phyloP scores from a whole-genome alignment of 257 asterid genomes.

The Phtheirospermum japonicum region DNA sequence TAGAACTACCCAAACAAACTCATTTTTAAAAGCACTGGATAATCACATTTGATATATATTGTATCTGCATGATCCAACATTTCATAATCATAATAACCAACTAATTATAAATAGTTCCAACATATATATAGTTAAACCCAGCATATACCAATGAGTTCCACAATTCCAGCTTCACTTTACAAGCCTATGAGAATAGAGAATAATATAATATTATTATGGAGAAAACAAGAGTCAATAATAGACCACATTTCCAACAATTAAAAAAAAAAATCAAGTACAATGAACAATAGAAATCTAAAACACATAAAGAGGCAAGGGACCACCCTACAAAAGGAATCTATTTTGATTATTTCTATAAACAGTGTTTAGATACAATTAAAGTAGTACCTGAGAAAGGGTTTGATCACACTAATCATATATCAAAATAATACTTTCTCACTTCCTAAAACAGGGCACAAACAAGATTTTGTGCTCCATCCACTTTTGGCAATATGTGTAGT shows the following conservation, averaged over 20 bases:
- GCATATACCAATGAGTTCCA: not conserved
- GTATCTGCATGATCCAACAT: too few species aligned
- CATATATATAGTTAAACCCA: too few species aligned
- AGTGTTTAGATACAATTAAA: conserved; percentile 25
- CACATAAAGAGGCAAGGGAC: conserved; percentile 37
- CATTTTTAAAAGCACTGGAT: too few species aligned
- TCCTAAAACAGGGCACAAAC: conserved; percentile 36
- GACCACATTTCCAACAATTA: conserved; percentile 20
- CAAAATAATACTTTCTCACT: conserved; percentile 22
- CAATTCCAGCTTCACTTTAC: not conserved
- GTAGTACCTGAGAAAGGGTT: conserved; percentile 1
- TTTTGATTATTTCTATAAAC: conserved; percentile 27
- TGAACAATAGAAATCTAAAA: conserved; percentile 8
- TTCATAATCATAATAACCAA: too few species aligned
- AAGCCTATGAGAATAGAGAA: conserved; percentile 17
- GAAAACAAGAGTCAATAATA: too few species aligned
- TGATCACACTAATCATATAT: conserved; percentile 29
- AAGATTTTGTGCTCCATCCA: conserved; percentile 27
- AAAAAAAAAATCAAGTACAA: not conserved
- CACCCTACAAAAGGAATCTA: conserved; percentile 47
- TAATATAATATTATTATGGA: too few species aligned
- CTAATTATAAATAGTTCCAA: not conserved
- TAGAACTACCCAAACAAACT: too few species aligned
- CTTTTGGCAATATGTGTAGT: conserved; percentile 33
- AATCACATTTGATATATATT: too few species aligned